Evolutionary conservation across 768 basidiomycete species (phyloP).

Genomic region (Pleurotus citrinopileatus): DNA sequence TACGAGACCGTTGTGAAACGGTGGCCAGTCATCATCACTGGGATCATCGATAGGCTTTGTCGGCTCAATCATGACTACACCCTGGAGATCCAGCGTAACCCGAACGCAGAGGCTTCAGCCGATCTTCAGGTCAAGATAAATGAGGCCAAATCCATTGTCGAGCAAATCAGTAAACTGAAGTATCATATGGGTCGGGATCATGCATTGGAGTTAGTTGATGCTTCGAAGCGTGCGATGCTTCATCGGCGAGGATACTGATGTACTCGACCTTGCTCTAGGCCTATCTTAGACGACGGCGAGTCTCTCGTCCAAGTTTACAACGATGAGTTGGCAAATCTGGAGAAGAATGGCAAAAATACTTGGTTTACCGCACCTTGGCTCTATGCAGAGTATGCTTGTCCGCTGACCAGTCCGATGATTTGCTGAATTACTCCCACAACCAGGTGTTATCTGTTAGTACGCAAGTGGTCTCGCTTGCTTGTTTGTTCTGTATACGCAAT

Average conservation of each 20-base stretch:
- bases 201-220: slow-evolving; percentile 52
- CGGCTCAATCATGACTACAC: slow-evolving; percentile 64
- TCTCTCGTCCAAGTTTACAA: slow-evolving; percentile 76
- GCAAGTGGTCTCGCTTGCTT: slow-evolving; percentile 3
- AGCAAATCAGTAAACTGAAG: slow-evolving; percentile 72
- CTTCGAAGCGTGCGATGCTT: no score
- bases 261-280: slow-evolving; percentile 34
- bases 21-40: slow-evolving; percentile 85
- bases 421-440: neutral
- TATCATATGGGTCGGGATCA: slow-evolving; percentile 85
- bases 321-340: slow-evolving; percentile 54
- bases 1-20: slow-evolving; percentile 77
- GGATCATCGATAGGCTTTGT: slow-evolving; percentile 73
- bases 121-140: slow-evolving; percentile 41
- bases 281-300: slow-evolving; percentile 74
- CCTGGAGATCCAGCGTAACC: slow-evolving; percentile 26
- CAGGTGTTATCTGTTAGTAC: slow-evolving; percentile 77
- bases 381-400: slow-evolving; percentile 77
- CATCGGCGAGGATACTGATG: neutral
- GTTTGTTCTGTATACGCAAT: neutral
- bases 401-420: neutral
- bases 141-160: slow-evolving; percentile 82
- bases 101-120: slow-evolving; percentile 19
- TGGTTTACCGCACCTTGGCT: slow-evolving; percentile 97
- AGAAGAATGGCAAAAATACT: slow-evolving; percentile 47